Conservation (phyloP, 768 basidiomycete genomes). For the Pisolithus sp. region DNA sequence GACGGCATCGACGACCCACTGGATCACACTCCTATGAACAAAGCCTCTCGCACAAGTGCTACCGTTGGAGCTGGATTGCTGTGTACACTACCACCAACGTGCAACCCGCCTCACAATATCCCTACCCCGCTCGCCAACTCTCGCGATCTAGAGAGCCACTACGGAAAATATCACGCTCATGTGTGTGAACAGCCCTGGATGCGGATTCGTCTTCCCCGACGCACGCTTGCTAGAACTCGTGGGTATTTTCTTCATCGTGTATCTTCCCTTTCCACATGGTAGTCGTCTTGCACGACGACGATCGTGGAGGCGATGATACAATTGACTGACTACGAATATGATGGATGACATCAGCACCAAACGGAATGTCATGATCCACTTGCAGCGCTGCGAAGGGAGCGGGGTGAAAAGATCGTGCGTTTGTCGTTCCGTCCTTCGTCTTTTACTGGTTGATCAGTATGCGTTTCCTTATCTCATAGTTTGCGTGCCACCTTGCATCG, state of each 20-base stretch:
- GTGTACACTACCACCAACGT: conserved; percentile 81
- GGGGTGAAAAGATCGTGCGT: conserved; percentile 78
- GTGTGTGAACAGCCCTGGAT: conserved; percentile 66
- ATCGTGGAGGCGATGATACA: background rate
- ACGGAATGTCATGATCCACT: conserved; percentile 87
- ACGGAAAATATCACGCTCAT: conserved; percentile 78
- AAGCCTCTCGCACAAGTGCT: conserved; percentile 26
- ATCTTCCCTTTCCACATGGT: background rate
- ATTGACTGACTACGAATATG: conserved; percentile 1
- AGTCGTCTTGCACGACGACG: background rate
- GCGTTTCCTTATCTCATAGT: conserved; percentile 34
- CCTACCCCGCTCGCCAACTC: conserved; percentile 61
- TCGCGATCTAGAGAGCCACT: conserved; percentile 74
- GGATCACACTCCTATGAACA: conserved; percentile 26
- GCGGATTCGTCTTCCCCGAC: conserved; percentile 83
- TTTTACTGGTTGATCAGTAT: conserved; percentile 1
- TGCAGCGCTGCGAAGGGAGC: conserved; percentile 65
- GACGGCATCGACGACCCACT: background rate
- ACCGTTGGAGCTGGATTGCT: conserved; percentile 38
- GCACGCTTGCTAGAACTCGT: conserved; percentile 73
- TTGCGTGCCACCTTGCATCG: conserved; percentile 66
- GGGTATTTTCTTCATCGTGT: conserved; percentile 25
- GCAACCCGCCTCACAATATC: conserved; percentile 46
- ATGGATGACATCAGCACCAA: conserved; percentile 48
- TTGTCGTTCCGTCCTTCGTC: conserved; percentile 9